These are phyloP conservation scores for Xylariaceae sp. DNA, from an alignment of 2,329 filamentous ascomycete genomes.

Conservation along the genomic window DNA sequence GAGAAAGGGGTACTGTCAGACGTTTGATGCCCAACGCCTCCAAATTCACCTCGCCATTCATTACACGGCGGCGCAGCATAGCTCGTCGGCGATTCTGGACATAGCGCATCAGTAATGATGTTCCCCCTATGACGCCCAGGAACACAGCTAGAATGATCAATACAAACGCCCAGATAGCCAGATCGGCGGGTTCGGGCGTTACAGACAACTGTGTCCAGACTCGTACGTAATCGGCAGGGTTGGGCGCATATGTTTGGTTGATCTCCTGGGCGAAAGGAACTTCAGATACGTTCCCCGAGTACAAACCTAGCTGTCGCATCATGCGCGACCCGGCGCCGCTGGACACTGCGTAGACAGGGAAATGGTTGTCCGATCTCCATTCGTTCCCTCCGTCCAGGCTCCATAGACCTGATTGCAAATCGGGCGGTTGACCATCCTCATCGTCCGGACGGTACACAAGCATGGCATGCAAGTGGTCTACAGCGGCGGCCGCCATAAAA, in stretches of 20 bases:
- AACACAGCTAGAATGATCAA: constrained; percentile 67
- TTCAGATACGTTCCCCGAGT: constrained; percentile 68
- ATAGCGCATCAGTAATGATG: constrained; percentile 69
- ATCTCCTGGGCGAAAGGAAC: constrained; percentile 56
- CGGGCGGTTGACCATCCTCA: constrained; percentile 57
- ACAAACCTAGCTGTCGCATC: constrained; percentile 66
- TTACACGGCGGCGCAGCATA: constrained; percentile 63
- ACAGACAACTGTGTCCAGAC: constrained; percentile 53
- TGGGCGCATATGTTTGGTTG: constrained; percentile 47
- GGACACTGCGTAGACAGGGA: constrained; percentile 78
- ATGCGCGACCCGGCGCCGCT: constrained; percentile 60
- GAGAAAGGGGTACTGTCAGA: constrained; percentile 65
- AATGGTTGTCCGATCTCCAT: constrained; percentile 70
- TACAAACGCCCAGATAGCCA: constrained; percentile 77
- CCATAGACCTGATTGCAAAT: constrained; percentile 62
- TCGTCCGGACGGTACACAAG: constrained; percentile 58
- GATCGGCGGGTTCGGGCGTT: constrained; percentile 47
- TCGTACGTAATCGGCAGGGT: constrained; percentile 54
- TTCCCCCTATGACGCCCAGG: constrained; percentile 59
- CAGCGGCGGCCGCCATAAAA: constrained; percentile 60
- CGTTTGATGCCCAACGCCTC: constrained; percentile 81
- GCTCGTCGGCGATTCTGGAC: constrained; percentile 67
- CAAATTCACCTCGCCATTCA: constrained; percentile 74
- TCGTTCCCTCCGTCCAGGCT: constrained; percentile 58
- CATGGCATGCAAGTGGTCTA: constrained; percentile 56